A percentile compares a stretch with the other conserved stretches of the same genome.
Conservation (phyloP, 805 yeast species). For the Ogataea ramenticola region DNA sequence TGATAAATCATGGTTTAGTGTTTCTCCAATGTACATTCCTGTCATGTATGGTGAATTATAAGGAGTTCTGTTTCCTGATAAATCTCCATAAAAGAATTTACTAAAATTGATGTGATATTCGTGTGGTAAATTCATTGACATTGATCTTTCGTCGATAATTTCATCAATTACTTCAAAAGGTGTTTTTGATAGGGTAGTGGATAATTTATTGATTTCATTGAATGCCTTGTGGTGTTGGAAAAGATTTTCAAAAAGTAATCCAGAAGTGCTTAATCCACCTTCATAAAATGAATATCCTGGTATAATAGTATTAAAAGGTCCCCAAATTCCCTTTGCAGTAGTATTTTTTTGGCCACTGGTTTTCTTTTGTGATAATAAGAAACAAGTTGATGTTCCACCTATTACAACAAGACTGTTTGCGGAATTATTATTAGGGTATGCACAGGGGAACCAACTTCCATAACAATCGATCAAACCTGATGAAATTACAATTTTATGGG, state of each 20-base stretch:
- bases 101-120: constrained; percentile 14
- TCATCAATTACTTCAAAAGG: constrained; percentile 9
- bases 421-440: not conserved
- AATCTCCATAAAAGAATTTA: constrained; percentile 46
- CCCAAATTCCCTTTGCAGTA: constrained; percentile 45
- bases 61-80: constrained; percentile 54
- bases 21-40: constrained; percentile 43
- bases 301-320: constrained; percentile 41
- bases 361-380: constrained; percentile 24
- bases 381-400: constrained; percentile 62
- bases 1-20: constrained; percentile 24
- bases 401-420: constrained; percentile 35
- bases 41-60: constrained; percentile 41
- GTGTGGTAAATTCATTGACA: constrained; percentile 6
- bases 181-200: not conserved
- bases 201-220: too few species aligned
- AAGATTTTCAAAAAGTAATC: constrained; percentile 41
- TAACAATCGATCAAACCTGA: constrained; percentile 58
- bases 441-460: constrained; percentile 40
- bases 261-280: constrained; percentile 56
- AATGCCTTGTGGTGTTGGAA: constrained; percentile 31
- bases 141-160: constrained; percentile 20
- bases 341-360: constrained; percentile 11
- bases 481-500: constrained; percentile 19
- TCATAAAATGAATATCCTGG: constrained; percentile 32